A percentile compares a stretch with the other conserved stretches of the same genome.
Conservation (phyloP, 345 rosid species). For the Eucalyptus polybractea region DNA sequence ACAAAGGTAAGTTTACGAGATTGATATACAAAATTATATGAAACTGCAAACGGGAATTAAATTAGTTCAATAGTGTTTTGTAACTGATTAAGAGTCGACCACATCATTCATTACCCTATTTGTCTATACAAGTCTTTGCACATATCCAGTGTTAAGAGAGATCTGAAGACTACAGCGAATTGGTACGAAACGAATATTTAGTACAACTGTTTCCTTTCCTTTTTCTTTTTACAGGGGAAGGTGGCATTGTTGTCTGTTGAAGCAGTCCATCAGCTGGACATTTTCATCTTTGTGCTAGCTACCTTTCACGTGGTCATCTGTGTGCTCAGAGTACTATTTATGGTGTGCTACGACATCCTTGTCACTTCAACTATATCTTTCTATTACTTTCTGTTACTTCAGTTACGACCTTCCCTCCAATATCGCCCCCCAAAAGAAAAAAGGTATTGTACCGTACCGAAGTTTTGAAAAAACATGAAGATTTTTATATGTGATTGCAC, state of each 20-base stretch:
- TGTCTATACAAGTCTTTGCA: background rate
- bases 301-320: constrained; percentile 54
- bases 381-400: background rate
- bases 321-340: constrained; percentile 41
- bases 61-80: background rate
- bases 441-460: accelerated
- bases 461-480: background rate
- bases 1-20: background rate
- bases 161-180: too few species aligned
- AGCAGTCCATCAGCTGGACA: constrained; percentile 74
- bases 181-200: too few species aligned
- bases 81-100: background rate
- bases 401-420: background rate
- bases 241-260: constrained; percentile 41
- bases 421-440: accelerated
- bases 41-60: too few species aligned
- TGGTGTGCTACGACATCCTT: background rate
- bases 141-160: background rate
- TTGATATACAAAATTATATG: background rate
- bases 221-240: constrained; percentile 34
- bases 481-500: background rate
- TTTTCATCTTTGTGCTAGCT: constrained; percentile 74
- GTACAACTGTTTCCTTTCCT: background rate
- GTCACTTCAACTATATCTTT: background rate
- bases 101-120: background rate